Evolutionary conservation across 1,284 basidiomycete genomes (phyloP), one percentile per base, ranked within the genome.

Genomic region (Phylloboletellus chloephorus): DNA sequence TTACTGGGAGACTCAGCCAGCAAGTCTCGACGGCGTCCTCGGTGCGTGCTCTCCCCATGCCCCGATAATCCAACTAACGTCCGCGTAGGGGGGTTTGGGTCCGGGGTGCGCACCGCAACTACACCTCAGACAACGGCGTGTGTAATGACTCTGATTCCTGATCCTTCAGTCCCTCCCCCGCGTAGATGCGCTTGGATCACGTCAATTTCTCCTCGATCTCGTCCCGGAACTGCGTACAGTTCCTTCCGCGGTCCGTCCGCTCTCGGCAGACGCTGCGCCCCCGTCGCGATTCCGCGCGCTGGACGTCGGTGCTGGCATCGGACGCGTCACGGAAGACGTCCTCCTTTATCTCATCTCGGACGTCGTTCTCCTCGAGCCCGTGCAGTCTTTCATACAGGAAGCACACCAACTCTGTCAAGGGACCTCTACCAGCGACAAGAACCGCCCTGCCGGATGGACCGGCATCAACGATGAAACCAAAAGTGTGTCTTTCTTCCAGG

Each of bases 291-390:
- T 70, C 24, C 78, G 88, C 24, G 90, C 86, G 0, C 73, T 97
- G 11, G 94, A 97, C 54, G 88, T 93, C 39, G 93, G 85, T 12
- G 85, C 91, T 12, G 93, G 93, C 3, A 85, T 97, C 36, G 93
- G 94, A 7, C 80, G 94, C 39, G 91, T 95, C 22, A 94, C 91
- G 0, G 71, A 78, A 4, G 81, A 87, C 47, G 87, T 91, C 9
- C 78, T 97, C 8, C 74, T 96, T 5, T 84, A 85, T 52, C 78
- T 96, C 36, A 76, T 92, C 47, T 76, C 82, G 22, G 85, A 91
- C 54, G 86, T 96, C 29, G 80, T 92, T 29, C 74, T 95, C 26
- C 74, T 93, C 43, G 93, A 97, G 60, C 93, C 93, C 2, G 88
- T 91, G 1, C 71, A 72, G 17, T 65, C 76, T 28, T 92, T 96